These are phyloP conservation scores for Acanthamoeba royreba DNA, from an alignment of 208 protist species.

Conservation along the genomic window DNA sequence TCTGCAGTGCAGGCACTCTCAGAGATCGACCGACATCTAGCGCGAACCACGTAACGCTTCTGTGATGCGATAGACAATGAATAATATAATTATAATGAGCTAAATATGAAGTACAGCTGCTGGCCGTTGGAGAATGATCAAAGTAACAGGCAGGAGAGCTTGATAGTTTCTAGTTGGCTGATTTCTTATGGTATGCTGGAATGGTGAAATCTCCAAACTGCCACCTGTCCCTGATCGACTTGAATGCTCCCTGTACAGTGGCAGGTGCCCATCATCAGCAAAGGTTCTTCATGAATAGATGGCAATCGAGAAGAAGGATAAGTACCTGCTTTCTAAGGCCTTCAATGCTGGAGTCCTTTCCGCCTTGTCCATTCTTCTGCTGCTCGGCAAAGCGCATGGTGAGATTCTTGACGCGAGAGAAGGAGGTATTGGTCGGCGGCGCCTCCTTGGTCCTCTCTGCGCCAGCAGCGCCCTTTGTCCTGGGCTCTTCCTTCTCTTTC, in stretches of 20 bases:
- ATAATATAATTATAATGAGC: too few species aligned
- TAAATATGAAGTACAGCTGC: too few species aligned
- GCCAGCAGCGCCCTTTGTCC: not conserved
- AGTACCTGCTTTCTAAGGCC: not conserved
- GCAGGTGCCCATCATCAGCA: not conserved
- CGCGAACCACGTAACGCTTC: not conserved
- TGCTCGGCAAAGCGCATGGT: constrained; percentile 2
- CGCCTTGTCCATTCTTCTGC: not conserved
- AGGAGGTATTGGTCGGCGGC: not conserved
- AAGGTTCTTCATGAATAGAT: not conserved
- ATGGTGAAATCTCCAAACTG: not conserved
- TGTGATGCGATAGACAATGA: too few species aligned
- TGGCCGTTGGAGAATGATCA: too few species aligned
- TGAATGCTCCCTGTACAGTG: not conserved
- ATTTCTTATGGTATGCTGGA: not conserved
- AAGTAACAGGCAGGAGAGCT: too few species aligned
- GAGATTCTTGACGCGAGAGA: not conserved
- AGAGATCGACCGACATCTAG: not conserved
- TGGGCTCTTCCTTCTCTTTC: not conserved
- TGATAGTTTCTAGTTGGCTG: too few species aligned
- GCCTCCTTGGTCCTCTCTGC: not conserved
- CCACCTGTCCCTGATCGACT: not conserved
- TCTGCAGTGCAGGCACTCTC: not conserved
- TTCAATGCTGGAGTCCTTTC: not conserved
- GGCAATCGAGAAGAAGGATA: not conserved